Evolutionary conservation across 345 rosid species (phyloP).

Genomic region (Eucalyptus caleyi): DNA sequence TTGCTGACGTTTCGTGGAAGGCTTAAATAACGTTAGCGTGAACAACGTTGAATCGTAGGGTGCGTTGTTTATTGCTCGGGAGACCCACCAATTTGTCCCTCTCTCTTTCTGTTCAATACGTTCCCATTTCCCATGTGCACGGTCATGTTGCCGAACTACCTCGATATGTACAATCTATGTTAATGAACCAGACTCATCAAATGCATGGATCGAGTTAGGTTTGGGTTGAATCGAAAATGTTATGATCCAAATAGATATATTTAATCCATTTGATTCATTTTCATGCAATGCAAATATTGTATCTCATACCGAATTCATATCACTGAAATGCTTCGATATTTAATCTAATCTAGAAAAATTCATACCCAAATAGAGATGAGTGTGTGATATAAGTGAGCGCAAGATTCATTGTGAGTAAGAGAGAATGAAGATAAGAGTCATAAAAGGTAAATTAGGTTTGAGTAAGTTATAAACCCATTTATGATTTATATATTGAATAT

Average conservation of each 20-base stretch:
- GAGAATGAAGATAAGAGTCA: neutral
- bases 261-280: neutral
- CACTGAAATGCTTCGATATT: too few relatives aligned
- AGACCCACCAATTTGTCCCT: neutral
- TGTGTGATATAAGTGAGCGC: neutral
- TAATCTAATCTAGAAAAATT: too few relatives aligned
- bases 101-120: neutral
- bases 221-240: too few relatives aligned
- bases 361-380: neutral
- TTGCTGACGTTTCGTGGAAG: neutral
- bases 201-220: accelerated
- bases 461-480: neutral
- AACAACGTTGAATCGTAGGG: neutral
- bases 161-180: neutral
- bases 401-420: neutral
- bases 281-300: too few relatives aligned
- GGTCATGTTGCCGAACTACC: neutral
- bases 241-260: accelerated
- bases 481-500: neutral
- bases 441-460: accelerated
- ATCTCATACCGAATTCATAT: neutral
- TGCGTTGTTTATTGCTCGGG: neutral
- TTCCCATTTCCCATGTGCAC: neutral
- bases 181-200: neutral
- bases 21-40: neutral